phyloP scores from a whole-genome alignment of 495 filamentous ascomycete species.

The Hyaloscypha bicolor region DNA sequence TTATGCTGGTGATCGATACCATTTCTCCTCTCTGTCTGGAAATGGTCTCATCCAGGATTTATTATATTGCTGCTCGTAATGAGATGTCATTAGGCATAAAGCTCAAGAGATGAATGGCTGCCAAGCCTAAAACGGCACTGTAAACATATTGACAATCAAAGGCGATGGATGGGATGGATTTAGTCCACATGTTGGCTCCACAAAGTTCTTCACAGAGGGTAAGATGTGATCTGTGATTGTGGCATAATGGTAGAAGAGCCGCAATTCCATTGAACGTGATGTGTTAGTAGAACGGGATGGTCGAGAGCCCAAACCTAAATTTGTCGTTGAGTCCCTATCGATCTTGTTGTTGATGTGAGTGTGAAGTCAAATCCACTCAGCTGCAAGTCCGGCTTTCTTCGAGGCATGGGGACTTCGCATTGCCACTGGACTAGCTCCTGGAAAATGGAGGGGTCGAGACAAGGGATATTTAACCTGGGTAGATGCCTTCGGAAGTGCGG shows the following conservation, averaged over 20 bases:
- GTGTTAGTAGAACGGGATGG: not conserved
- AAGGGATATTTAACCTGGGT: conserved; percentile 13
- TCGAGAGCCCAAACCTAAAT: not conserved
- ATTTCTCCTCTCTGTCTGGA: too few relatives aligned
- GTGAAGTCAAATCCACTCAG: too few relatives aligned
- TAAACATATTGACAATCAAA: not conserved
- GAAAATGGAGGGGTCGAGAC: conserved; percentile 8
- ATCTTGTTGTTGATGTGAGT: too few relatives aligned
- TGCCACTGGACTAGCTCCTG: conserved; percentile 3
- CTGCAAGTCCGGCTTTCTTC: not conserved
- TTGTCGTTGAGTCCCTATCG: too few relatives aligned
- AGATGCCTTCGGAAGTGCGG: not conserved
- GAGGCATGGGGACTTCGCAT: conserved; percentile 11
- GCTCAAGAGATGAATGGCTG: too few relatives aligned
- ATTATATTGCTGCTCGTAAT: too few relatives aligned
- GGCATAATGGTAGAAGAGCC: conserved; percentile 1
- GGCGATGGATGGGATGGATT: conserved; percentile 3
- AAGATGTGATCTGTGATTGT: not conserved
- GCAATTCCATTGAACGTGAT: not conserved
- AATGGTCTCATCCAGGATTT: too few relatives aligned
- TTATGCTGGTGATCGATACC: too few relatives aligned
- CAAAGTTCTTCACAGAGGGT: not conserved
- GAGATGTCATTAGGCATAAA: too few relatives aligned
- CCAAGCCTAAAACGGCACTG: not conserved
- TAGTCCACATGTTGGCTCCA: conserved; percentile 1